Percentiles rank a stretch among this genome's conserved stretches.
phyloP scores from a whole-genome alignment of 192 early-diverging fungal species.

The Coemansia sp. region DNA sequence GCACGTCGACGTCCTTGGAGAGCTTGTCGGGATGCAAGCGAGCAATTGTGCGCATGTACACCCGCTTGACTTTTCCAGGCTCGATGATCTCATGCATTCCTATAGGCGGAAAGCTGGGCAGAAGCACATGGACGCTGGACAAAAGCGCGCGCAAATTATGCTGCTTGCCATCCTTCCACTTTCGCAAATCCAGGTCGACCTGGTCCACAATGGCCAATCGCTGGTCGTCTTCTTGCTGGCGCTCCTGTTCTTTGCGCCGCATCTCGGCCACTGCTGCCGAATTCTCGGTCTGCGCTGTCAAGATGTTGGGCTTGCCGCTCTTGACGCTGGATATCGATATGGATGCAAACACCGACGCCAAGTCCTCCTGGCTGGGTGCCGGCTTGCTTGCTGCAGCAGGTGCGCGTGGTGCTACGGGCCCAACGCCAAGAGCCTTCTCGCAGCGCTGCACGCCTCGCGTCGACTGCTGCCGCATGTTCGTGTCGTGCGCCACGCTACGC shows the following conservation, averaged over 20 bases:
- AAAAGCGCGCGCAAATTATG: conserved; percentile 86
- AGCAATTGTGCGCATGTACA: conserved; percentile 88
- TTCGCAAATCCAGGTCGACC: conserved; percentile 69
- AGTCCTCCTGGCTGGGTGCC: conserved; percentile 14
- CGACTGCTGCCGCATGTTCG: conserved; percentile 35
- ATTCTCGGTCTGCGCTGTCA: conserved; percentile 30
- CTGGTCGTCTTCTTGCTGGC: conserved; percentile 74
- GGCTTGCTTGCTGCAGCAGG: conserved; percentile 1
- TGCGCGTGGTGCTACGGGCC: not conserved
- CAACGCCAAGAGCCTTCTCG: conserved; percentile 51
- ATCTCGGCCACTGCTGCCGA: conserved; percentile 65
- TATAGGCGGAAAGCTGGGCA: conserved; percentile 78
- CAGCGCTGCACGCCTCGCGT: conserved; percentile 58
- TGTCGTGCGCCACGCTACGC: conserved; percentile 31
- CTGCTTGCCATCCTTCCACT: conserved; percentile 87
- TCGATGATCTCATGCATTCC: conserved; percentile 84
- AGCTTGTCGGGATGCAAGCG: conserved; percentile 97
- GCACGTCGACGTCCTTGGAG: conserved; percentile 72
- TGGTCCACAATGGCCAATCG: conserved; percentile 73
- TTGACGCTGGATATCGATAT: conserved; percentile 36
- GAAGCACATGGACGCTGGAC: conserved; percentile 71
- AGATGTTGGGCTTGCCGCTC: conserved; percentile 14
- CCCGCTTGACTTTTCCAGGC: conserved; percentile 82
- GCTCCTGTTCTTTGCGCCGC: conserved; percentile 65
- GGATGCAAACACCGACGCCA: conserved; percentile 46